Evolutionary conservation across 1,139 yeast genomes (phyloP).

Genomic region (Entelexis sorbosivorans): DNA sequence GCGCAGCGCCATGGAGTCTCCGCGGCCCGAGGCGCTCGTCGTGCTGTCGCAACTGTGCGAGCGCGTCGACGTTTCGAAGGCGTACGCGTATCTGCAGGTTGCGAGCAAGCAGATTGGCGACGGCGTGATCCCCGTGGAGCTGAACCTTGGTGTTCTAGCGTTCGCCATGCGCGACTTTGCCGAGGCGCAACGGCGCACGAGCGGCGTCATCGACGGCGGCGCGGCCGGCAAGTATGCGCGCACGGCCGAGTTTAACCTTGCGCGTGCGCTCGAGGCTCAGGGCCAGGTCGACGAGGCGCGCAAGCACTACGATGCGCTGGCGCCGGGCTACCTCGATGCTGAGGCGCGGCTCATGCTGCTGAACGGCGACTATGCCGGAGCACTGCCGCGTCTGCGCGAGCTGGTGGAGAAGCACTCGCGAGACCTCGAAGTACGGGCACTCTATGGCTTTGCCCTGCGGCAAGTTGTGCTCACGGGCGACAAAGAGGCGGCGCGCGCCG

Average conservation of each 20-base stretch:
- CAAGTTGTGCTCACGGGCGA: slow-evolving; percentile 32
- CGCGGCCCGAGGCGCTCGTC: slow-evolving; percentile 57
- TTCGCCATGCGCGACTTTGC: slow-evolving; percentile 53
- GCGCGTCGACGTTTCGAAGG: slow-evolving; percentile 27
- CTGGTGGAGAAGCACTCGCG: slow-evolving; percentile 42
- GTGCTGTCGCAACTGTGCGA: slow-evolving; percentile 62
- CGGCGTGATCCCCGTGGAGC: slow-evolving; percentile 43
- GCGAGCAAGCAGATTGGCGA: slow-evolving; percentile 46
- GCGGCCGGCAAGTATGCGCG: slow-evolving; percentile 2
- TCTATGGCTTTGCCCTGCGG: slow-evolving; percentile 81
- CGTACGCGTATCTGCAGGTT: slow-evolving; percentile 42
- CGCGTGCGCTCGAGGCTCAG: slow-evolving; percentile 34
- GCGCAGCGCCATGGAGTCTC: slow-evolving; percentile 48
- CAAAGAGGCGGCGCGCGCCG: slow-evolving; percentile 37
- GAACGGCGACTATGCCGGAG: slow-evolving; percentile 34
- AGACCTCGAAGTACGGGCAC: slow-evolving; percentile 74
- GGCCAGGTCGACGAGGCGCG: slow-evolving; percentile 40
- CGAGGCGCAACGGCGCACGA: slow-evolving; percentile 42
- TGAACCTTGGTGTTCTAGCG: slow-evolving; percentile 78
- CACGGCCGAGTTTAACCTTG: slow-evolving; percentile 33
- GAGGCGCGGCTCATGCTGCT: slow-evolving; percentile 58
- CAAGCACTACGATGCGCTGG: slow-evolving; percentile 44
- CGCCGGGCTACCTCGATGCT: slow-evolving; percentile 50
- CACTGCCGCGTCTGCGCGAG: slow-evolving; percentile 39
- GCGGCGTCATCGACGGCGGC: slow-evolving; percentile 33